A percentile compares a stretch with the other conserved stretches of the same genome.
Evolutionary conservation across 2,329 filamentous ascomycete species (phyloP).

Genomic region (Pyrenophora tritici-repentis): DNA sequence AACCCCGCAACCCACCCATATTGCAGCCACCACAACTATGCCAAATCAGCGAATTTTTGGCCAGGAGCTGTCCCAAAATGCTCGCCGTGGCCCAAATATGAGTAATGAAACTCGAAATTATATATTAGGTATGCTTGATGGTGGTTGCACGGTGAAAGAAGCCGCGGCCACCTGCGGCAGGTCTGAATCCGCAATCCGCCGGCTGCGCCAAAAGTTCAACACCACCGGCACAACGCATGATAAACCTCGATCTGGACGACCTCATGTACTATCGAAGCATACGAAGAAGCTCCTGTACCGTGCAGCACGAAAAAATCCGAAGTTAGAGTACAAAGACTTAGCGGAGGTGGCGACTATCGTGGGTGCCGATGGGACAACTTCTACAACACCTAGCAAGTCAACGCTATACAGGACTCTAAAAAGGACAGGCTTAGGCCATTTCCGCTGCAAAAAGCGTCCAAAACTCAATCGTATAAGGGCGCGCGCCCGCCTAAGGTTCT

Average conservation of each 20-base stretch:
- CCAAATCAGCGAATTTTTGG: too few relatives aligned
- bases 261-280: slow-evolving; percentile 3
- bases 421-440: neutral
- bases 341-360: neutral
- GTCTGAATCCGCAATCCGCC: too few relatives aligned
- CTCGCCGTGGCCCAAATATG: too few relatives aligned
- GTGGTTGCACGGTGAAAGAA: too few relatives aligned
- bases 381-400: neutral
- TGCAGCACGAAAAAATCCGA: slow-evolving; percentile 1
- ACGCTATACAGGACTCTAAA: slow-evolving; percentile 6
- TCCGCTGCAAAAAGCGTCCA: slow-evolving; percentile 6
- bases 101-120: too few relatives aligned
- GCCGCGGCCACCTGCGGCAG: too few relatives aligned
- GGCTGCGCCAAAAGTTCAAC: too few relatives aligned
- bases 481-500: neutral
- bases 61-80: too few relatives aligned
- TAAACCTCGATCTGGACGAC: slow-evolving; percentile 3
- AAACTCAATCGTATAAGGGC: neutral
- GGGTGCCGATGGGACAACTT: neutral
- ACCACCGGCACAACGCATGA: neutral
- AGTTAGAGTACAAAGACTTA: slow-evolving; percentile 14
- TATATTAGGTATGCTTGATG: too few relatives aligned
- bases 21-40: too few relatives aligned
- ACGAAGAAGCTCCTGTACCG: slow-evolving; percentile 6
- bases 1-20: too few relatives aligned